Evolutionary conservation across 2,329 filamentous ascomycete species (phyloP), one percentile per base, ranked within the genome.

Genomic region (Fusarium pilosicola): DNA sequence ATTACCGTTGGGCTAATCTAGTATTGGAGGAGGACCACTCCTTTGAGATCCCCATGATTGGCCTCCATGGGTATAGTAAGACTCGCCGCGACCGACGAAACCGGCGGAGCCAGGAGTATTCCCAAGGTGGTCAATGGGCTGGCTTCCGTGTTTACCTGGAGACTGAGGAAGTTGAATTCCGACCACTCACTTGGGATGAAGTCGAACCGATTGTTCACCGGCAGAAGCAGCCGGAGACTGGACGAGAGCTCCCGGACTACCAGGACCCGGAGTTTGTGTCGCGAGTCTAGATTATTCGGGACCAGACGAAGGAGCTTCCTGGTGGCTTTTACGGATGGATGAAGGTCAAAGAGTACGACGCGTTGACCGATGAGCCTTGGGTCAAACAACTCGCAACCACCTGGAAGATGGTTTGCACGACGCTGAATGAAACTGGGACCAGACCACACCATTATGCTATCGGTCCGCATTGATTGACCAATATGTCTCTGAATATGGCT

Each of bases 211-310:
- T 34, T 3, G 12, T 48, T 0, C n/a, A 58, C 5, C 41, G 24
- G 15, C 51, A 12, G 15, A 7, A 28, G 13, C 51, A 54, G 32
- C 38, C 26, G 4, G 15, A 24, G 12, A 18, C 15, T 20, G 39
- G n/a, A 13, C 13, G 30, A 17, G 13, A 38, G 2, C 18, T 36
- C 3, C 30, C 11, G 2, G 30, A 2, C 0, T 0, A 5, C 13
- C 24, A 36, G 5, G 41, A 58, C 3, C 55, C 55, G 2, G 41
- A 58, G 4, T 36, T 58, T 15, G 24, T 58, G 11, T 24, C 41
- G 1, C 30, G 41, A 1, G n/a, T 58, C 1, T 58, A 39, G 55
- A 28, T 49, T 8, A 18, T 34, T 13, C 41, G 55, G 8, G 30
- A 26, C 14, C 18, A 26, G 12, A 22, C 17, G 6, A 22, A 34